phyloP scores from a whole-genome alignment of 1,139 yeast species.

The Geotrichum klebahnii region DNA sequence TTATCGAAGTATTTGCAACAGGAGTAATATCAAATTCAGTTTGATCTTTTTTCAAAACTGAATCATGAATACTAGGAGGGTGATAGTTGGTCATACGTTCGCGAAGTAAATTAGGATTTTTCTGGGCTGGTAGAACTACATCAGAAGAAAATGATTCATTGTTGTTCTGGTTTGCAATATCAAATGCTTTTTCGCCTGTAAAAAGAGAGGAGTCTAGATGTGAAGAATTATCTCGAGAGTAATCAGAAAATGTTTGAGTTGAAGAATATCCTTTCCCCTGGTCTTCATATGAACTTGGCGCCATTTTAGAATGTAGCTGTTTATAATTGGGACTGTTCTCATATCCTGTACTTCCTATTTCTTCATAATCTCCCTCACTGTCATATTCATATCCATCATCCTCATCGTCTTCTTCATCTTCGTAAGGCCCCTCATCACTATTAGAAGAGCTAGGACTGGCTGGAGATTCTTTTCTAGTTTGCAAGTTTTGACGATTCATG shows the following conservation, averaged over 20 bases:
- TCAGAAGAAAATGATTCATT: neutral
- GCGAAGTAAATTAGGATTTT: neutral
- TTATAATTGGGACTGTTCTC: too few relatives aligned
- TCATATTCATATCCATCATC: too few relatives aligned
- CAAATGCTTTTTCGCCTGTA: neutral
- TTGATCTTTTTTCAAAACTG: neutral
- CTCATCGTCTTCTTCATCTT: too few relatives aligned
- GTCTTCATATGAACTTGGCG: too few relatives aligned
- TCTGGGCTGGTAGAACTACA: neutral
- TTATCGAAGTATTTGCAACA: neutral
- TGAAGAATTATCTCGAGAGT: neutral
- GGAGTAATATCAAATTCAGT: neutral
- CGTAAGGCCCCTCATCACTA: too few relatives aligned
- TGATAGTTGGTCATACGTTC: neutral
- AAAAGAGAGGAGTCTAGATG: neutral
- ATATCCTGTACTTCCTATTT: too few relatives aligned
- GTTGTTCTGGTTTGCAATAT: constrained; percentile 1
- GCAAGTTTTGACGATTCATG: too few relatives aligned
- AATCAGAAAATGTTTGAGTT: neutral
- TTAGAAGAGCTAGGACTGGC: too few relatives aligned
- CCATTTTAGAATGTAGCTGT: too few relatives aligned
- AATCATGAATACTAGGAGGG: neutral
- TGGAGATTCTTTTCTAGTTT: too few relatives aligned
- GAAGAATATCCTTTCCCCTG: neutral
- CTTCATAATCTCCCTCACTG: too few relatives aligned